Percentiles rank a stretch among this genome's conserved stretches.
Evolutionary conservation across 2,329 filamentous ascomycete genomes (phyloP).

Genomic region (Botrytis tulipae): DNA sequence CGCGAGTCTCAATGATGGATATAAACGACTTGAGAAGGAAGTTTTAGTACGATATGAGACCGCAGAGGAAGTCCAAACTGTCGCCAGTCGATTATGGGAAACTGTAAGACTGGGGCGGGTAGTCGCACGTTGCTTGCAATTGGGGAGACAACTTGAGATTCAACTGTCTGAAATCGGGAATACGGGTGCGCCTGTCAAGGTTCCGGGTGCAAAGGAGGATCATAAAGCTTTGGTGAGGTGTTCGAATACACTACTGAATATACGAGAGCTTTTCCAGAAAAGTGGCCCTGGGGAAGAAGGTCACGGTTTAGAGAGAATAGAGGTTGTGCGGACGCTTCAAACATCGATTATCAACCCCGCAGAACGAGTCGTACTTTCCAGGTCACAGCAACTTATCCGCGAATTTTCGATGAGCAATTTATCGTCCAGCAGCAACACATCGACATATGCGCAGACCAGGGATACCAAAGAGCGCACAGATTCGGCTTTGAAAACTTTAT

Average conservation of each 20-base stretch:
- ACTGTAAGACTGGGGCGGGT: constrained; percentile 74
- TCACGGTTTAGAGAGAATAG: constrained; percentile 70
- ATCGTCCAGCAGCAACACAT: constrained; percentile 45
- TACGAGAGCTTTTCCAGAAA: constrained; percentile 70
- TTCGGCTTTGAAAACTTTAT: constrained; percentile 74
- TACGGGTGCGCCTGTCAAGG: constrained; percentile 40
- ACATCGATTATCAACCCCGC: constrained; percentile 67
- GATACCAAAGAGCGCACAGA: constrained; percentile 72
- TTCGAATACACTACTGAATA: constrained; percentile 71
- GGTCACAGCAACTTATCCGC: constrained; percentile 74
- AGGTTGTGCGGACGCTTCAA: constrained; percentile 68
- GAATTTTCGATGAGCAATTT: constrained; percentile 75
- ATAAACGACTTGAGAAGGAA: constrained; percentile 80
- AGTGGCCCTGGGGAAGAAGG: constrained; percentile 72
- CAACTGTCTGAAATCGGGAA: constrained; percentile 67
- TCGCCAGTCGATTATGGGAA: constrained; percentile 75
- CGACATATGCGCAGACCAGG: constrained; percentile 65
- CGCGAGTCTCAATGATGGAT: constrained; percentile 76
- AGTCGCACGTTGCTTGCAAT: constrained; percentile 73
- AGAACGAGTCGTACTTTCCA: constrained; percentile 70
- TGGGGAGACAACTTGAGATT: constrained; percentile 84
- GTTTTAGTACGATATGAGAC: constrained; percentile 82
- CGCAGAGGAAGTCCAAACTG: constrained; percentile 76
- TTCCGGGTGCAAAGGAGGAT: constrained; percentile 53
- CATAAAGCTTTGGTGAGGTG: constrained; percentile 79